Conservation (phyloP, 345 rosid species). For the Litchi chinensis region DNA sequence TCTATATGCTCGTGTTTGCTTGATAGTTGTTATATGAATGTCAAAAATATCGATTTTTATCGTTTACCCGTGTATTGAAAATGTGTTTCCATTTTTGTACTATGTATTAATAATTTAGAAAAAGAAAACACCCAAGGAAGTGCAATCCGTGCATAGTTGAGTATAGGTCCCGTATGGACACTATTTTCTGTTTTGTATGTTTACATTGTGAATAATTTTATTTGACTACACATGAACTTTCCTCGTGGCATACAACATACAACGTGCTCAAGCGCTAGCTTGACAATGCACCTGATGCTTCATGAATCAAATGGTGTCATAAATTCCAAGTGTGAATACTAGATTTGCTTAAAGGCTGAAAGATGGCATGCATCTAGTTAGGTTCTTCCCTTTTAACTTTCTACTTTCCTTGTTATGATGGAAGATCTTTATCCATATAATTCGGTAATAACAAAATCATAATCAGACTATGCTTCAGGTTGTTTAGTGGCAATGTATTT, state of each 20-base stretch:
- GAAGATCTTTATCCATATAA: not conserved
- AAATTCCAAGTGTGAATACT: not conserved
- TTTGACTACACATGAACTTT: not conserved
- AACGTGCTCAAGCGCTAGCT: not conserved
- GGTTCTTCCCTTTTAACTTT: not conserved
- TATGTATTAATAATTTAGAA: not conserved
- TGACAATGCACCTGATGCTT: conserved; percentile 8
- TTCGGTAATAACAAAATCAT: not conserved
- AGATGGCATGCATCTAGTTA: not conserved
- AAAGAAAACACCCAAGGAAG: not conserved
- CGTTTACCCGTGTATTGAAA: not conserved
- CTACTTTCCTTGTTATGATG: not conserved
- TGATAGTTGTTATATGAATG: not conserved
- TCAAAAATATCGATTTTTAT: not conserved
- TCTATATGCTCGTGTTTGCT: not conserved
- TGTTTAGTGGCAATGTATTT: not conserved
- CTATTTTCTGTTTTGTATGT: not conserved
- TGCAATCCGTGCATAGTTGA: not conserved
- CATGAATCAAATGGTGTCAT: not conserved
- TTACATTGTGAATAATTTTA: not conserved
- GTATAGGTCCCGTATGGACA: not conserved
- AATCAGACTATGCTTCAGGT: not conserved
- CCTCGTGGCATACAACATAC: not conserved
- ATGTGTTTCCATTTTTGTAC: not conserved
- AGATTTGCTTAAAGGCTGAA: not conserved